phyloP scores from a whole-genome alignment of 2,329 filamentous ascomycete genomes.

The Metarhizium sp. region DNA sequence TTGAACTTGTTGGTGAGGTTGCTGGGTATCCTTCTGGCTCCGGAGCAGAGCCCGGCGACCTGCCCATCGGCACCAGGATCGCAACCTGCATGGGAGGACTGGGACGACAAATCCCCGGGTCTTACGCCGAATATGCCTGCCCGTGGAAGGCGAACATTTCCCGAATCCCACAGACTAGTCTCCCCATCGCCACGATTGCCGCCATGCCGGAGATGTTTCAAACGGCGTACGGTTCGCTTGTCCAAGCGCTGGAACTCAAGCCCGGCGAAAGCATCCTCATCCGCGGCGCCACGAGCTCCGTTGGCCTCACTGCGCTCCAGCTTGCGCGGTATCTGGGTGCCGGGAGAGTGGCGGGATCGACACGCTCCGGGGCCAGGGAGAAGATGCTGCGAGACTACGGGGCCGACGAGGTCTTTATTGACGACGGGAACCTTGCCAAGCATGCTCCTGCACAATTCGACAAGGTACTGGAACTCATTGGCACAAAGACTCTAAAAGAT shows the following conservation, averaged over 20 bases:
- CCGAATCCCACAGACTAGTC: background rate
- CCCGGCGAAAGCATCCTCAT: conserved; percentile 4
- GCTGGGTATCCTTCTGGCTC: conserved; percentile 18
- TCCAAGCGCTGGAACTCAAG: background rate
- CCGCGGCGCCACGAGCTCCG: conserved; percentile 5
- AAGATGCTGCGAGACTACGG: background rate
- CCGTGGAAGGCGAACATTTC: background rate
- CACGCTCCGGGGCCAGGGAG: background rate
- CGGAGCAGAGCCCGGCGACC: conserved; percentile 13
- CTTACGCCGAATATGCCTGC: conserved; percentile 23
- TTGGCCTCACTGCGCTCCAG: conserved; percentile 5
- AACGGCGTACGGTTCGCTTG: background rate
- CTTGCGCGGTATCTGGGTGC: conserved; percentile 6
- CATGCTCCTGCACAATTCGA: background rate
- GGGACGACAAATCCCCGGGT: conserved; percentile 26
- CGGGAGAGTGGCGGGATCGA: background rate
- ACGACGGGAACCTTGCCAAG: background rate
- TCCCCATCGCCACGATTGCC: background rate
- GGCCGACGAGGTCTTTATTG: background rate
- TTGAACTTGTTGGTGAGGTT: conserved; percentile 34
- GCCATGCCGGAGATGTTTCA: background rate
- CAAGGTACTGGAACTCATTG: conserved; percentile 2
- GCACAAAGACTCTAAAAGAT: background rate
- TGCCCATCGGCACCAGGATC: conserved; percentile 23
- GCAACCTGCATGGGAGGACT: conserved; percentile 32